Conservation (phyloP, 1,284 basidiomycete species). For the Ganoderma sinense region DNA sequence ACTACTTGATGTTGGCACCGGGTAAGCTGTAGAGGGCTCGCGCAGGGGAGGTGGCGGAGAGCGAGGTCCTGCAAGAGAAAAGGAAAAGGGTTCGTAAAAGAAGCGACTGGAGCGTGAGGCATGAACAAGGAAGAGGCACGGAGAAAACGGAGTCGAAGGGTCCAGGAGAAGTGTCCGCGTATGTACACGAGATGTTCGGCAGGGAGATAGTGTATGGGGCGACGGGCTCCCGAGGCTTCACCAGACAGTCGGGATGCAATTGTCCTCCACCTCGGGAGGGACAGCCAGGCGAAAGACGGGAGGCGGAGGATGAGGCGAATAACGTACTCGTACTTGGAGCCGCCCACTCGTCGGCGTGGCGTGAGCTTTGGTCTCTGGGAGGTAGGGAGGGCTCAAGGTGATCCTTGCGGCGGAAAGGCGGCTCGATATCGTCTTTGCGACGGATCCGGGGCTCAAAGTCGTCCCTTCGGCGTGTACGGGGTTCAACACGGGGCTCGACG, state of each 20-base stretch:
- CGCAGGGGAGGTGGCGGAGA: conserved; percentile 46
- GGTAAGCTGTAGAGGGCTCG: conserved; percentile 21
- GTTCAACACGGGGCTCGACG: conserved; percentile 17
- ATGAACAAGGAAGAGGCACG: conserved; percentile 41
- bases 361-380: neutral
- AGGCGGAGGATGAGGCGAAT: conserved; percentile 66
- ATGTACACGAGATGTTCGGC: conserved; percentile 50
- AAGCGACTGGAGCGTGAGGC: conserved; percentile 36
- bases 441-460: conserved; percentile 12
- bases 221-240: conserved; percentile 59
- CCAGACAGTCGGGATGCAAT: conserved; percentile 52
- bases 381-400: conserved; percentile 23
- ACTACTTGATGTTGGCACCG: conserved; percentile 17
- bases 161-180: conserved; percentile 51
- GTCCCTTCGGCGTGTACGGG: conserved; percentile 16
- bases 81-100: conserved; percentile 41
- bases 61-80: conserved; percentile 63
- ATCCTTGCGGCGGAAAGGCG: neutral
- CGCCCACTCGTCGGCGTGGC: conserved; percentile 19
- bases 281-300: conserved; percentile 48
- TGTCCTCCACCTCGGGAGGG: conserved; percentile 60
- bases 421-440: conserved; percentile 1
- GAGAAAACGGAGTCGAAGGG: conserved; percentile 45
- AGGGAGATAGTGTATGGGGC: conserved; percentile 49
- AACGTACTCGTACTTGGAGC: conserved; percentile 73